A percentile compares a stretch with the other conserved stretches of the same genome.
Conservation (phyloP, 768 basidiomycete genomes). For the Russula vinacea region DNA sequence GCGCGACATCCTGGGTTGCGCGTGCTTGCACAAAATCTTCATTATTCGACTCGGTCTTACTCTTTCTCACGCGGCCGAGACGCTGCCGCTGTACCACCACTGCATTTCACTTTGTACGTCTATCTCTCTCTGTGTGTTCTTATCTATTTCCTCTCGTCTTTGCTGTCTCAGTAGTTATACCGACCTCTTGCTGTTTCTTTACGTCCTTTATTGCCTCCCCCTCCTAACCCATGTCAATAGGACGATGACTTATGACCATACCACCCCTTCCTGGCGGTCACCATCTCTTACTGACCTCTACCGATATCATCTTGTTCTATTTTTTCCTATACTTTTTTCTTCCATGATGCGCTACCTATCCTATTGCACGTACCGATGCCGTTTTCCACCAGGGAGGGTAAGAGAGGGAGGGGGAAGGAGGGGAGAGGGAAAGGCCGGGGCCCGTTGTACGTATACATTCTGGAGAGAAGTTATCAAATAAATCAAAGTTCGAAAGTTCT, state of each 20-base stretch:
- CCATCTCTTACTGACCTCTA: slow-evolving; percentile 10
- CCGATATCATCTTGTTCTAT: slow-evolving; percentile 14
- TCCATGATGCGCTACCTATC: slow-evolving; percentile 22
- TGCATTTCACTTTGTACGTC: slow-evolving; percentile 9
- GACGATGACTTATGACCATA: slow-evolving; percentile 17
- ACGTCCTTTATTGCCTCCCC: not conserved
- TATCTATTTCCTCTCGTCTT: slow-evolving; percentile 22
- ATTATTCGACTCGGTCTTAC: not conserved
- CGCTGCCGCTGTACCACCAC: slow-evolving; percentile 12
- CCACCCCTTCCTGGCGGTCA: not conserved
- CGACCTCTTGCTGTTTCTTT: slow-evolving; percentile 13
- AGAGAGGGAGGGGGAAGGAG: slow-evolving; percentile 8
- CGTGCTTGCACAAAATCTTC: not conserved
- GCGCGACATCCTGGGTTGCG: slow-evolving; percentile 2
- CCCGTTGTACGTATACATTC: slow-evolving; percentile 16
- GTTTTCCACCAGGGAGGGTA: slow-evolving; percentile 6
- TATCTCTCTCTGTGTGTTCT: slow-evolving; percentile 1
- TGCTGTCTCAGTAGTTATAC: slow-evolving; percentile 25
- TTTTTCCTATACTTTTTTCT: slow-evolving; percentile 3
- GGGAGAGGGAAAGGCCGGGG: slow-evolving; percentile 8
- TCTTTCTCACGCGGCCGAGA: slow-evolving; percentile 2
- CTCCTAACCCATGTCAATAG: slow-evolving; percentile 9
- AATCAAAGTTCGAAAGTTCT: slow-evolving; percentile 15
- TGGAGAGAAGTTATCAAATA: slow-evolving; percentile 11
- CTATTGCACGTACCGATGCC: slow-evolving; percentile 12